These are phyloP conservation scores for Colletotrichum noveboracense DNA, from an alignment of 2,329 filamentous ascomycete genomes.

Conservation along the genomic window DNA sequence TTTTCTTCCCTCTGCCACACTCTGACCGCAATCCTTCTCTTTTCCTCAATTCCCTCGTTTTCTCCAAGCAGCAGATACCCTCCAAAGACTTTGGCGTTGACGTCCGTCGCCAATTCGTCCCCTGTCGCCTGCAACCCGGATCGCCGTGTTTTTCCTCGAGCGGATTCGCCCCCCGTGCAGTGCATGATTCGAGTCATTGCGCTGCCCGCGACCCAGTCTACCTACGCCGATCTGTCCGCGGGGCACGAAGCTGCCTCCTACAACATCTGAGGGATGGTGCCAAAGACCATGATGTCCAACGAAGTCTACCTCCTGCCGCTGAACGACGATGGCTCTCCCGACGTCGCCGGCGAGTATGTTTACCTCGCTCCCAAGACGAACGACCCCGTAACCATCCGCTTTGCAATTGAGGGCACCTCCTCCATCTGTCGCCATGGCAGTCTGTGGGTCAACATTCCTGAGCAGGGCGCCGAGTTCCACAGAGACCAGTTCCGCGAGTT, in stretches of 20 bases:
- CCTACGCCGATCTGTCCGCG: constrained; percentile 18
- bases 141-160: constrained; percentile 10
- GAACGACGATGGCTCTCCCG: constrained; percentile 90
- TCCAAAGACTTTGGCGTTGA: not conserved
- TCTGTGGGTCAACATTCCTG: constrained; percentile 95
- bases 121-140: not conserved
- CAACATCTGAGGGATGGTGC: constrained; percentile 53
- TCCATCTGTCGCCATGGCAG: constrained; percentile 95
- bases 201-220: not conserved
- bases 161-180: constrained; percentile 12
- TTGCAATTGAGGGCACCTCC: constrained; percentile 92
- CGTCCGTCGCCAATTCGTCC: not conserved
- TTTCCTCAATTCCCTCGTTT: not conserved
- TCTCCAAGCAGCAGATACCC: not conserved
- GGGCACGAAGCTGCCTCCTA: constrained; percentile 23
- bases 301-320: constrained; percentile 88
- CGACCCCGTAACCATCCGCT: constrained; percentile 81
- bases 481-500: constrained; percentile 84
- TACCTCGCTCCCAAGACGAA: constrained; percentile 80
- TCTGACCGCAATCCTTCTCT: not conserved
- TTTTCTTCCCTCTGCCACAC: not conserved
- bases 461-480: constrained; percentile 75
- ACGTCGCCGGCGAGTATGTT: constrained; percentile 88
- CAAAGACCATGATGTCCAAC: constrained; percentile 66
- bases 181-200: constrained; percentile 13